Evolutionary conservation across 306 rosid species (phyloP).

Genomic region (Vigna hirtella): DNA sequence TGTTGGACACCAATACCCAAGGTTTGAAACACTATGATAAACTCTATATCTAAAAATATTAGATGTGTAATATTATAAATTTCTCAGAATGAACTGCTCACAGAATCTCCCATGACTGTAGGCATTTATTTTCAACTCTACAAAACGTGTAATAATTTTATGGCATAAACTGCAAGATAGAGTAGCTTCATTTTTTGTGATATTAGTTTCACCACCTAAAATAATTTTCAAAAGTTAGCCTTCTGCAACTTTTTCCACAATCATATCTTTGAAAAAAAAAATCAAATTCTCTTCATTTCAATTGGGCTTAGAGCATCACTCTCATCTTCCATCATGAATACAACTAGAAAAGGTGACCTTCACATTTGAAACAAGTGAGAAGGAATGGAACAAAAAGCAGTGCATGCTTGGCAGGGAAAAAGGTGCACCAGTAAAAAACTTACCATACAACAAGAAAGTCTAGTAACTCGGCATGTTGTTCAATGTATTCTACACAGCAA

Average conservation of each 20-base stretch:
- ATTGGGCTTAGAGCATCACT: not conserved
- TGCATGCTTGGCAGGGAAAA: constrained; percentile 7
- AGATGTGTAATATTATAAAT: not conserved
- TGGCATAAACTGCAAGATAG: not conserved
- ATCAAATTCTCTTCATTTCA: not conserved
- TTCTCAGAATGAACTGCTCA: not conserved
- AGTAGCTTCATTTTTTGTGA: constrained; percentile 5
- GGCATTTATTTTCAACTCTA: constrained; percentile 8
- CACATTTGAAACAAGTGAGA: constrained; percentile 9
- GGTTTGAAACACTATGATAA: too few relatives aligned
- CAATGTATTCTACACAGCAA: constrained; percentile 80
- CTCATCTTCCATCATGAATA: not conserved
- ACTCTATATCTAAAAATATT: not conserved
- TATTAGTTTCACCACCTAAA: constrained; percentile 26
- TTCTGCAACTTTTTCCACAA: constrained; percentile 13
- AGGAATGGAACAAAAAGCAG: not conserved
- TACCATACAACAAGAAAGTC: constrained; percentile 95
- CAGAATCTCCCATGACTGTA: not conserved
- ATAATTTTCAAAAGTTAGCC: constrained; percentile 9
- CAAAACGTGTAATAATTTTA: not conserved
- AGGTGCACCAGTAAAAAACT: constrained; percentile 41
- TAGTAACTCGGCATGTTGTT: constrained; percentile 74
- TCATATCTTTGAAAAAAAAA: constrained; percentile 13
- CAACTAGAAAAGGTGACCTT: constrained; percentile 10
- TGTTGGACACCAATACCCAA: too few relatives aligned